phyloP scores from a whole-genome alignment of 1,284 basidiomycete species.

The Amylostereum areolatum region DNA sequence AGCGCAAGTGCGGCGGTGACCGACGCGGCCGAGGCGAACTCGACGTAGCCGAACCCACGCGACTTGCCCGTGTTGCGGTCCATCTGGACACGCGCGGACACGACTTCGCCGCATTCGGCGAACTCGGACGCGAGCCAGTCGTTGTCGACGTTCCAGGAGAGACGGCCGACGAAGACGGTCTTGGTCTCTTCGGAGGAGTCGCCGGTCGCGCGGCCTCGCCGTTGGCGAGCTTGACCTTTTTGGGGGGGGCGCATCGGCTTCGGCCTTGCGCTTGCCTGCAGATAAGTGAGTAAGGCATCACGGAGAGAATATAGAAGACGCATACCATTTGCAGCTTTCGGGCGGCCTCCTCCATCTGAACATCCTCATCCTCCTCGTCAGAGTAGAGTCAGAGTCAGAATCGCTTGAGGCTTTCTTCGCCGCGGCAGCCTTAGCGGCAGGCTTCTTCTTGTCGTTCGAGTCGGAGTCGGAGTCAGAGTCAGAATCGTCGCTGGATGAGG shows the following conservation, averaged over 20 bases:
- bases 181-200: constrained; percentile 22
- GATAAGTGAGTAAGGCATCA: constrained; percentile 2
- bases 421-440: constrained; percentile 10
- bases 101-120: constrained; percentile 82
- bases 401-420: constrained; percentile 24
- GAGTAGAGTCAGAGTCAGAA: constrained; percentile 24
- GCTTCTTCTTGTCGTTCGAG: constrained; percentile 11
- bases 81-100: constrained; percentile 84
- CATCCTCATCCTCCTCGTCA: constrained; percentile 44
- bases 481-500: constrained; percentile 12
- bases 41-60: constrained; percentile 93
- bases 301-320: not conserved
- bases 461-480: constrained; percentile 23
- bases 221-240: constrained; percentile 78
- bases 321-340: constrained; percentile 38
- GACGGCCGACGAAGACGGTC: constrained; percentile 87
- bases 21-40: constrained; percentile 75
- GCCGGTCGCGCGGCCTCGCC: constrained; percentile 42
- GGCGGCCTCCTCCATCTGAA: constrained; percentile 49
- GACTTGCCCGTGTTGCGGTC: constrained; percentile 87
- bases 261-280: constrained; percentile 83
- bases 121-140: constrained; percentile 95
- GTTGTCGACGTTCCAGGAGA: constrained; percentile 97
- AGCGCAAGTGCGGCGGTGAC: constrained; percentile 75
- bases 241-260: constrained; percentile 58